Evolutionary conservation across 2,329 filamentous ascomycete genomes (phyloP), one percentile per base, ranked within the genome.

Genomic region (Penicillium sp.): DNA sequence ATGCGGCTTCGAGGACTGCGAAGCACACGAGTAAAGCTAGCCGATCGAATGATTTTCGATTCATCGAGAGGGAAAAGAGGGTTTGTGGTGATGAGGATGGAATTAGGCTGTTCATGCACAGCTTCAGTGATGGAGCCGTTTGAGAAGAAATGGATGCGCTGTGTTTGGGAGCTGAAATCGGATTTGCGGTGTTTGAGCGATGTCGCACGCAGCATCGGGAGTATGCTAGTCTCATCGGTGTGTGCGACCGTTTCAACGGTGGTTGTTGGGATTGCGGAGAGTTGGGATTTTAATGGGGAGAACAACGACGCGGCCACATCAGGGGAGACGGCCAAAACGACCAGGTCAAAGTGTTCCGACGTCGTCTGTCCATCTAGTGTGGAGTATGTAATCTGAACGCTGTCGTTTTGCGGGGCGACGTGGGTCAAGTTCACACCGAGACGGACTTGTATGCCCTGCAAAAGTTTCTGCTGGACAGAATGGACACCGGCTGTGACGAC

Each of bases 241-340:
- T 77, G 69, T 0, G 80, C 73, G 1, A 78, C 71, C 37, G 76
- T 78, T 32, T 78, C 72, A 0, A 81, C 77, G 1, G 65, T 58
- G 3, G 67, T 67, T 0, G 76, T 78, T 0, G 80, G 79, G 12
- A 81, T 75, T n/a, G 59, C 58, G 1, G 59, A 46, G 54, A 80
- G 66, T 3, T 64, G 54, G 4, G 67, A 44, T 2, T 55, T 52
- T 2, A 80, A 56, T 0, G 76, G 76, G 1, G 62, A 54, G 50
- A 78, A 82, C 10, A 83, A 69, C 5, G 62, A 63, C 4, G 70
- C 74, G 0, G 76, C 77, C 3, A 80, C 72, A 53, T 81, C 73
- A 0, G 81, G 80, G 0, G 79, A 75, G 1, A 82, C 77, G 0
- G 78, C 79, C 1, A 83, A 65, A 23, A 83, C 66, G 0, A 81